Evolutionary conservation across 441 rosid species (phyloP).

Genomic region (Gossypium davidsonii): DNA sequence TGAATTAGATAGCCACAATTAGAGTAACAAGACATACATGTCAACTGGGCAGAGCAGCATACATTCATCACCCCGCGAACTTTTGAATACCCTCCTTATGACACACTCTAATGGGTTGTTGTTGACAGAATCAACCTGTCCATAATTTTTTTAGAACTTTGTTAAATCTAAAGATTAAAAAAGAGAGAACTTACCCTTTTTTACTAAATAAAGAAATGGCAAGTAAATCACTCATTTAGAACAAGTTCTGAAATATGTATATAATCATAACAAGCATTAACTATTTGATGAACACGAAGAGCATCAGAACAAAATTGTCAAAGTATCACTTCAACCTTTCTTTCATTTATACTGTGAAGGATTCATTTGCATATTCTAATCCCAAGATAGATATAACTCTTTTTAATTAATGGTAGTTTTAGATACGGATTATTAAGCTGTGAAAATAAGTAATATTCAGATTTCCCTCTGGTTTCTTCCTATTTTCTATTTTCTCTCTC

Average conservation of each 20-base stretch:
- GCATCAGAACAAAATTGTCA: background rate
- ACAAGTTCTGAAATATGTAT: slow-evolving; percentile 1
- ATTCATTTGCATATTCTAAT: background rate
- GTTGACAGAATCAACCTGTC: slow-evolving; percentile 73
- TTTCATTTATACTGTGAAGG: background rate
- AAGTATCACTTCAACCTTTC: background rate
- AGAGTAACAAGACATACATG: slow-evolving; percentile 48
- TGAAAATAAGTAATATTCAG: background rate
- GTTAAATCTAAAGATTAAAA: background rate
- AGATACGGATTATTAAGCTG: background rate
- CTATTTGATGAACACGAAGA: background rate
- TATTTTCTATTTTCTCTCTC: background rate
- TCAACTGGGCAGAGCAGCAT: slow-evolving; percentile 90
- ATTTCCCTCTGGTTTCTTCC: background rate
- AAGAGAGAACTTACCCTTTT: background rate
- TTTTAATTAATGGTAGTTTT: background rate
- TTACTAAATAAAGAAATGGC: background rate
- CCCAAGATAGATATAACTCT: background rate
- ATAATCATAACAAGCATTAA: background rate
- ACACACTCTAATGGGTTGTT: slow-evolving; percentile 76
- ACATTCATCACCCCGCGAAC: slow-evolving; percentile 75
- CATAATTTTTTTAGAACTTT: slow-evolving; percentile 19
- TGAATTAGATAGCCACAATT: background rate
- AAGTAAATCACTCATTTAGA: background rate
- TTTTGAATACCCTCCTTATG: slow-evolving; percentile 75